Base-by-base conservation (phyloP, 805 yeast genomes). In the Sugiyamaella smithiae region DNA sequence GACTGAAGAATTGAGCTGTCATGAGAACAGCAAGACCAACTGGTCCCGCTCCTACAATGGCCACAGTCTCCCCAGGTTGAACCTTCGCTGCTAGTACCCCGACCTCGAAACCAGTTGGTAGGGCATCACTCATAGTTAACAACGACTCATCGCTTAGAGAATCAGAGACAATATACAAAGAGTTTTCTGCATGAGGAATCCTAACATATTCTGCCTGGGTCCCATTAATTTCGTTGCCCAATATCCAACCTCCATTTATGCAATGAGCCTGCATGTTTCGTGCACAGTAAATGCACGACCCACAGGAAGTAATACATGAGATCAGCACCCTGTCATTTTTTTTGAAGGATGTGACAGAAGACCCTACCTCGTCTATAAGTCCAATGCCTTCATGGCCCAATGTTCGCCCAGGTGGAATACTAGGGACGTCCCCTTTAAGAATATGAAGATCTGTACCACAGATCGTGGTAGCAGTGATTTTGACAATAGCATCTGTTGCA, bases 331-430 rank as follows among this genome's bases (percentile, higher is more conserved):
- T 74, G 64, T 88, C 96, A 48, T 95, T 95, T 22, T 80, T 82
- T 72, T 88, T 86, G 60, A 91, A 96, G 60, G 71, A 77, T 47
- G 87, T 80, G 51, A 91, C 98, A 56, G 86, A 96, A 62, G 84
- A 91, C 63, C 99, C 99, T 37, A 93, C 78, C 44, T 87, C 79
- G 73, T 91, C 98, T 36, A 91, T 97, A 53, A 87, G 74, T 64
- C 98, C 99, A 31, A 96, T 95, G 71, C 97, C 96, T 71, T 91
- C 99, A 70, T 91, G 99, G 57, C 99, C 99, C 63, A 93, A 76
- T 54, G 93, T 73, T 88, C 89, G 88, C 52, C 84, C 74, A 62
- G 81, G 80, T 52, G 81, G 77, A 54, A 72, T 78, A 67, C 82
- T 73, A 43, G 91, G 90, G 89, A 86, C 84, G 44, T 95, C 95